Conservation (phyloP, 495 filamentous ascomycete species). For the Patellaria atrata region DNA sequence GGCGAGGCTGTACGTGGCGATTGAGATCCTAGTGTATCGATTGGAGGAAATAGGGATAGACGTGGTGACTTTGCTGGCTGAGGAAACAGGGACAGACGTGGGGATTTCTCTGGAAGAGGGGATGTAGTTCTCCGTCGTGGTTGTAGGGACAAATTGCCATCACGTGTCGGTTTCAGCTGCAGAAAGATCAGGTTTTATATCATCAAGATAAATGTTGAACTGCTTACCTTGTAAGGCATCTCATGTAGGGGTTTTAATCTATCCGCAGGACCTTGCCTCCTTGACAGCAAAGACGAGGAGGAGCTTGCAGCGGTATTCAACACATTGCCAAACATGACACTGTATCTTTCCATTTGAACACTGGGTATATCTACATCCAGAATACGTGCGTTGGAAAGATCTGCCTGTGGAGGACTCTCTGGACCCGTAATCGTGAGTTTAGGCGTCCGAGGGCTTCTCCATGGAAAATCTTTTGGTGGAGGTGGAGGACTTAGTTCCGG, state of each 20-base stretch:
- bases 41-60: slow-evolving; percentile 46
- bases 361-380: slow-evolving; percentile 72
- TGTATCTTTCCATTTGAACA: slow-evolving; percentile 75
- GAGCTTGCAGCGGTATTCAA: slow-evolving; percentile 33
- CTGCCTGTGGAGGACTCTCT: slow-evolving; percentile 5
- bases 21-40: slow-evolving; percentile 19
- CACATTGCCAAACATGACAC: slow-evolving; percentile 81
- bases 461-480: slow-evolving; percentile 10
- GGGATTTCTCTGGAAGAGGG: slow-evolving; percentile 27
- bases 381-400: slow-evolving; percentile 15
- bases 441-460: slow-evolving; percentile 13
- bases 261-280: slow-evolving; percentile 55
- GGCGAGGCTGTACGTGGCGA: slow-evolving; percentile 26
- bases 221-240: slow-evolving; percentile 19
- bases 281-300: slow-evolving; percentile 42
- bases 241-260: slow-evolving; percentile 40
- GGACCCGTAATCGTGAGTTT: slow-evolving; percentile 12
- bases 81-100: slow-evolving; percentile 39
- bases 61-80: slow-evolving; percentile 33
- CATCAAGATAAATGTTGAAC: slow-evolving; percentile 3
- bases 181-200: slow-evolving; percentile 2
- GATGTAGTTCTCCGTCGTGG: slow-evolving; percentile 16
- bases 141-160: slow-evolving; percentile 10
- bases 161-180: too few species aligned
- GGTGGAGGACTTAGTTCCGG: slow-evolving; percentile 12